Conservation (phyloP, 768 basidiomycete genomes). For the Mycena leptocephala region DNA sequence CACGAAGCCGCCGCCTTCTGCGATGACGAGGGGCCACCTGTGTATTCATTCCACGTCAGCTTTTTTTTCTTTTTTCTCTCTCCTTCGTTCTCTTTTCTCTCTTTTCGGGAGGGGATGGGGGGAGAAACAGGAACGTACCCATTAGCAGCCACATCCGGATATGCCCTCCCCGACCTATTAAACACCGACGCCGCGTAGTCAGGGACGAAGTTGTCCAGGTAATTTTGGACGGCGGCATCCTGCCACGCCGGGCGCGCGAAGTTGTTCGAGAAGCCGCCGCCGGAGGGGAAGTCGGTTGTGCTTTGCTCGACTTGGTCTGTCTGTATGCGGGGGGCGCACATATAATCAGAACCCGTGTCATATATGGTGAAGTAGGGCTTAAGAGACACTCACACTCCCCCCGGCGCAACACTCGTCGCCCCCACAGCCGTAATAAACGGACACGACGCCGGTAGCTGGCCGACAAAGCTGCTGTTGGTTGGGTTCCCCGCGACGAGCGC, state of each 20-base stretch:
- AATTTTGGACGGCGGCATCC: conserved; percentile 38
- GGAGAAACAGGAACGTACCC: too few species aligned
- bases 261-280: conserved; percentile 47
- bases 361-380: too few species aligned
- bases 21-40: too few species aligned
- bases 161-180: conserved; percentile 37
- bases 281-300: conserved; percentile 29
- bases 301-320: conserved; percentile 22
- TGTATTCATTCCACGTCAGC: too few species aligned
- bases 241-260: conserved; percentile 47
- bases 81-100: too few species aligned
- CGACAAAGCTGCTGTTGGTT: conserved; percentile 24
- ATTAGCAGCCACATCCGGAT: conserved; percentile 41
- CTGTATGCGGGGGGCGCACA: not conserved
- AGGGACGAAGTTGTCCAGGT: conserved; percentile 30
- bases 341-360: not conserved
- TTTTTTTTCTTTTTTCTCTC: too few species aligned
- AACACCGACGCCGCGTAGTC: conserved; percentile 24
- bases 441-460: conserved; percentile 25
- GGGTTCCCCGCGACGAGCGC: conserved; percentile 8
- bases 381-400: conserved; percentile 14
- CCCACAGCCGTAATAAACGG: conserved; percentile 23
- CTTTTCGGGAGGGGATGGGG: too few species aligned
- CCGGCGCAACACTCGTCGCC: conserved; percentile 18
- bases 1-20: too few species aligned